Conservation (phyloP, 257 asterid genomes). For the Solanum rostratum region DNA sequence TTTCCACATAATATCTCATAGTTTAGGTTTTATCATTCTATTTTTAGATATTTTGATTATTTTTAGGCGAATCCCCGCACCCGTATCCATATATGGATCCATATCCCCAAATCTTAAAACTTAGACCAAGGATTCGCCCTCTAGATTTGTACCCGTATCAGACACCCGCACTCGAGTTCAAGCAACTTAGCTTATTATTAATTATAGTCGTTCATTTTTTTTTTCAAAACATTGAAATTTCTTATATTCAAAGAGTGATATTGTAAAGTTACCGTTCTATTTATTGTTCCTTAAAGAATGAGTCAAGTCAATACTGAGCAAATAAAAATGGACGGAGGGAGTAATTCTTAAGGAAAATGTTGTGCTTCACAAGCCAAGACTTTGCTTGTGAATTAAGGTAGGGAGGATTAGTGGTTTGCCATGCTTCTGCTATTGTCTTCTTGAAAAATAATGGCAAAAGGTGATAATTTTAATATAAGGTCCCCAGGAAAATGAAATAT, state of each 20-base stretch:
- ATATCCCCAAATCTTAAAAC: no score
- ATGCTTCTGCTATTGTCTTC: slow-evolving; percentile 1
- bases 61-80: no score
- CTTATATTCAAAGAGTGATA: not conserved
- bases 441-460: not conserved
- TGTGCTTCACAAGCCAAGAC: not conserved
- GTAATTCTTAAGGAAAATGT: not conserved
- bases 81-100: no score
- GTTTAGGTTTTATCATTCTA: no score
- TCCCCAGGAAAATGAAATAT: not conserved
- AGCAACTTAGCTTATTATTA: no score
- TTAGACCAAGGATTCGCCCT: no score
- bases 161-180: no score
- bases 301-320: not conserved
- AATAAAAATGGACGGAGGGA: not conserved
- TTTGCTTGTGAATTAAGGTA: slow-evolving; percentile 37
- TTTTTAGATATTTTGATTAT: no score
- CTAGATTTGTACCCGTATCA: no score
- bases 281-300: not conserved
- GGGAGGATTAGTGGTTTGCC: slow-evolving; percentile 7
- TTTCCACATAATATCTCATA: no score
- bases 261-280: not conserved
- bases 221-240: not conserved
- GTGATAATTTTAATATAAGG: not conserved
- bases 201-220: not conserved